A percentile compares a stretch with the other conserved stretches of the same genome.
phyloP scores from a whole-genome alignment of 1,284 basidiomycete genomes.

The Boletus sp. region DNA sequence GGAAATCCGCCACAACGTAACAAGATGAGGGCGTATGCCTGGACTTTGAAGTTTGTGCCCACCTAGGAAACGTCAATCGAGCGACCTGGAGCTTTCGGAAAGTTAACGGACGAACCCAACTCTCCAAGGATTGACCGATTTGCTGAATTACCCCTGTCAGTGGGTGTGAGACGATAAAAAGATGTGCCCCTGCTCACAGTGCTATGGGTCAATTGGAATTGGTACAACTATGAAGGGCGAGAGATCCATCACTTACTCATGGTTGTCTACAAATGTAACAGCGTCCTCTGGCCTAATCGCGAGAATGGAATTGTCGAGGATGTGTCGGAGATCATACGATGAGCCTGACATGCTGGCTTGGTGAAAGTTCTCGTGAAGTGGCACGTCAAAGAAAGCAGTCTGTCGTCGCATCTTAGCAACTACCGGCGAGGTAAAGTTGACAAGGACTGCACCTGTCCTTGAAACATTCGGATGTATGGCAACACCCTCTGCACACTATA shows the following conservation, averaged over 20 bases:
- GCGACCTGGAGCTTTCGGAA: not conserved
- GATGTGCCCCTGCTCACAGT: conserved; percentile 45
- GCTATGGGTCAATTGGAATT: conserved; percentile 31
- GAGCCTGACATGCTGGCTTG: conserved; percentile 58
- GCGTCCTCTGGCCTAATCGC: conserved; percentile 63
- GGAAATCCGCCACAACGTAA: conserved; percentile 85
- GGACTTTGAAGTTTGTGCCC: conserved; percentile 63
- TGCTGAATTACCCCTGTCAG: conserved; percentile 44
- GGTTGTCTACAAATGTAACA: conserved; percentile 82
- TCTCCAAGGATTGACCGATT: conserved; percentile 70
- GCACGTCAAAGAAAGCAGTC: conserved; percentile 79
- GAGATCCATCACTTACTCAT: conserved; percentile 54
- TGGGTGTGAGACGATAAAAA: not conserved
- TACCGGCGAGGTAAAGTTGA: not conserved
- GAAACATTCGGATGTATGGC: conserved; percentile 58
- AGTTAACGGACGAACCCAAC: conserved; percentile 57
- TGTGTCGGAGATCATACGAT: conserved; percentile 64
- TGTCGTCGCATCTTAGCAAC: conserved; percentile 28
- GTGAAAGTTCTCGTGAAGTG: conserved; percentile 71
- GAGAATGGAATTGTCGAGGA: conserved; percentile 60
- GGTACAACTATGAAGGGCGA: not conserved
- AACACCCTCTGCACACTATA: conserved; percentile 50
- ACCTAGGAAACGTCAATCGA: conserved; percentile 45
- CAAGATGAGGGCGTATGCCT: conserved; percentile 86
- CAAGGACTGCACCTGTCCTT: conserved; percentile 51